Base-by-base conservation (phyloP, 352 stramenopile species). In the Pythium sp. region DNA sequence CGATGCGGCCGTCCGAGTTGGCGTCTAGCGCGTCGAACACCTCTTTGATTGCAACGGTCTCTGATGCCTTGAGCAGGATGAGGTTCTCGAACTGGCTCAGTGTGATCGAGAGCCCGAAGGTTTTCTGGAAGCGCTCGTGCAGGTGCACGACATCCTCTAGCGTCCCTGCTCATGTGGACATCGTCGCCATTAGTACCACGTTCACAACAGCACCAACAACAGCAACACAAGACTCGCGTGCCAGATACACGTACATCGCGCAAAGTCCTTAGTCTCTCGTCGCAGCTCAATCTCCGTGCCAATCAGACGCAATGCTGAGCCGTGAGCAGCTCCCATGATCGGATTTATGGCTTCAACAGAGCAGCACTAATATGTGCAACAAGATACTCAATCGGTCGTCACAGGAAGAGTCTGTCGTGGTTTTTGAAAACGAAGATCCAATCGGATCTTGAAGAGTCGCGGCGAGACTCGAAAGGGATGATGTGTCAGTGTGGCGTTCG, bases 261-360 rank as follows among this genome's bases (percentile, higher is more conserved):
- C 85, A 72, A 93, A 94, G 58, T 92, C 85, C 64, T 86, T 88
- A 46, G 83, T 90, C 58, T 94, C 87, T 18, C 83, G 83, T 24
- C 79, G 79, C 54, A 93, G 64, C 65, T 94, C 81, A 58, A 92
- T 79, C 26, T 89, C 76, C 5, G 77, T 69, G 41, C 89, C 81
- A 38, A 85, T 72, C n/a, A 86, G 70, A 4, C 77, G 76, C 56
- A 90, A 77, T 28, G 76, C 73, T 0, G 76, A 86, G 18, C 80
- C 76, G 15, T 89, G 78, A 3, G 75, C 79, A 11, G 76, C 80
- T 2, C 84, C 84, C 82, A 92, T 91, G 24, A 26, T 14, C 14
- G 28, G 22, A 22, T 58, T 22, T 36, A 26, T 22, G 32, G 20
- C 0, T 47, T 60, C 6, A 20, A 22, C 20, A 18, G 18, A 34